Percentiles rank a stretch among this genome's conserved stretches.
Evolutionary conservation across 345 rosid genomes (phyloP).

Genomic region (Anacardium occidentale): DNA sequence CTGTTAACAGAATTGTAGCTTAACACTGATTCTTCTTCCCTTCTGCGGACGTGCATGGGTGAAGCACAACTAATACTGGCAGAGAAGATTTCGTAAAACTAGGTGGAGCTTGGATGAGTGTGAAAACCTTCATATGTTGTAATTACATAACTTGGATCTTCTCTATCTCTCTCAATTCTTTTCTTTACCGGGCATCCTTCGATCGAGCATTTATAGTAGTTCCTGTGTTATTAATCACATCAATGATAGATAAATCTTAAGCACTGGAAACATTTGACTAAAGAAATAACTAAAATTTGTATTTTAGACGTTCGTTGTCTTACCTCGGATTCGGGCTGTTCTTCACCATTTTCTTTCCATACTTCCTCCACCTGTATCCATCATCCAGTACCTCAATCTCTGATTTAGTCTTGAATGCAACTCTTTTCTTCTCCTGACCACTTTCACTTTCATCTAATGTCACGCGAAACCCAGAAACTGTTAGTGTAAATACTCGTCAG

Average conservation of each 20-base stretch:
- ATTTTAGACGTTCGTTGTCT: background rate
- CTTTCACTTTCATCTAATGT: slow-evolving; percentile 24
- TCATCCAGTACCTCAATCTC: slow-evolving; percentile 83
- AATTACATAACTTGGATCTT: slow-evolving; percentile 68
- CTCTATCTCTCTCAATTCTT: slow-evolving; percentile 83
- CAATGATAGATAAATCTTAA: background rate
- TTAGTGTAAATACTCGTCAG: background rate
- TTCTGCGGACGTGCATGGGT: no score
- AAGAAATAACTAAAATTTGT: no score
- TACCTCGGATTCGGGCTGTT: slow-evolving; percentile 94
- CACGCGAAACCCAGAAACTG: background rate
- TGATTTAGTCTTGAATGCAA: slow-evolving; percentile 77
- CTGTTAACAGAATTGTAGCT: no score
- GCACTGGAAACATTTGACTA: no score
- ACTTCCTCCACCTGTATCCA: slow-evolving; percentile 94
- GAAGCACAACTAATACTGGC: no score
- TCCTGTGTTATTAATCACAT: slow-evolving; percentile 44
- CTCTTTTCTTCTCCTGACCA: slow-evolving; percentile 42
- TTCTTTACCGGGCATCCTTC: slow-evolving; percentile 89
- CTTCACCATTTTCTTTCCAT: slow-evolving; percentile 97
- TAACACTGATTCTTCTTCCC: no score
- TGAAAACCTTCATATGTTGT: slow-evolving; percentile 88
- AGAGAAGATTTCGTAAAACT: background rate
- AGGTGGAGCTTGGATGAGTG: slow-evolving; percentile 47
- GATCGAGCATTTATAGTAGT: slow-evolving; percentile 71